Evolutionary conservation across 768 basidiomycete genomes (phyloP).

Genomic region (Agrocybe praecox): DNA sequence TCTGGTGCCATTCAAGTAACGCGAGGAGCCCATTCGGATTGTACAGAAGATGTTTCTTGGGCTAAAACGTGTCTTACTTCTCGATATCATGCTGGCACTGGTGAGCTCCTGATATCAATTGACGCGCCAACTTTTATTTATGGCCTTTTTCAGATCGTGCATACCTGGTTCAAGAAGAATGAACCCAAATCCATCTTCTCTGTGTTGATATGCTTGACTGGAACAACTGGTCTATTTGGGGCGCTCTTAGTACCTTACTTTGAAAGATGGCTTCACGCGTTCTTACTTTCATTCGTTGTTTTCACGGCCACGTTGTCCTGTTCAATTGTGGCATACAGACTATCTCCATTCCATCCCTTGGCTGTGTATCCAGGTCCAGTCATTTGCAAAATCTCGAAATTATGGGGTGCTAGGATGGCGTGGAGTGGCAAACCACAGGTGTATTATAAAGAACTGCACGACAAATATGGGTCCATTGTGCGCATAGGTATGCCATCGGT

Average conservation of each 20-base stretch:
- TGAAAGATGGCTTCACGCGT: not conserved
- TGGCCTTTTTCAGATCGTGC: constrained; percentile 3
- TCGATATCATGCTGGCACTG: constrained; percentile 1
- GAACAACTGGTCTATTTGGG: not conserved
- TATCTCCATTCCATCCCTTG: constrained; percentile 52
- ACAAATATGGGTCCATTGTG: constrained; percentile 58
- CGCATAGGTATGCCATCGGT: constrained; percentile 44
- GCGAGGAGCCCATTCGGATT: too few species aligned
- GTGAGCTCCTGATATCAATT: not conserved
- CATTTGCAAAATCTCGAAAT: constrained; percentile 39
- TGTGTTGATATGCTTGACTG: not conserved
- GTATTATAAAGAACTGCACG: constrained; percentile 47
- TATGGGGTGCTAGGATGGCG: constrained; percentile 35
- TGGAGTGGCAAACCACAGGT: constrained; percentile 43
- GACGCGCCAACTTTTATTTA: not conserved
- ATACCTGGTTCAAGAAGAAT: constrained; percentile 15
- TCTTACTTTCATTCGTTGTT: not conserved
- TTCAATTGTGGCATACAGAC: constrained; percentile 37
- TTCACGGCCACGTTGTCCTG: constrained; percentile 13
- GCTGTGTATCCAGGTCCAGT: constrained; percentile 48
- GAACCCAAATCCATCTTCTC: constrained; percentile 10
- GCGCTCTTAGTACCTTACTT: not conserved
- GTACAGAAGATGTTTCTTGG: not conserved
- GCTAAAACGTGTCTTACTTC: not conserved
- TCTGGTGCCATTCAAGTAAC: too few species aligned